Conservation (phyloP, 2,329 filamentous ascomycete genomes). For the Zasmidium cellare region DNA sequence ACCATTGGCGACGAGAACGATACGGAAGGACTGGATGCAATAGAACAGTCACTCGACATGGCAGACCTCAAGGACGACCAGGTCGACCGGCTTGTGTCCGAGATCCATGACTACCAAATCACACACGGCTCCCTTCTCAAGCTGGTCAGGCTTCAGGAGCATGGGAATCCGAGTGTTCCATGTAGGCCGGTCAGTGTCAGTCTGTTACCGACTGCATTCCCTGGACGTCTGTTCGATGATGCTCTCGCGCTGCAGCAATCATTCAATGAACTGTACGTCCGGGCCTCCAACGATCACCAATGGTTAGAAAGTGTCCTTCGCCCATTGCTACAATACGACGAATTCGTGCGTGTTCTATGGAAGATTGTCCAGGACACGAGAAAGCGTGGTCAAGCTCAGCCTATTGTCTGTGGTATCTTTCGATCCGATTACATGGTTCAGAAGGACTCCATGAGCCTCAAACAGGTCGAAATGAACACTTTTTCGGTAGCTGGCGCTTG, state of each 20-base stretch:
- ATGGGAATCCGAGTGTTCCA: constrained; percentile 24
- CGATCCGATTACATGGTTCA: constrained; percentile 51
- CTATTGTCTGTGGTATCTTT: constrained; percentile 40
- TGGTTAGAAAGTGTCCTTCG: constrained; percentile 38
- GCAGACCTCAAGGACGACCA: constrained; percentile 8
- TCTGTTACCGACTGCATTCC: constrained; percentile 39
- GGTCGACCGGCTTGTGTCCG: constrained; percentile 25
- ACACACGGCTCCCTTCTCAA: constrained; percentile 45
- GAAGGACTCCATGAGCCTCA: constrained; percentile 28
- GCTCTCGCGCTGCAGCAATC: constrained; percentile 60
- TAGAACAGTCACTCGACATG: too few species aligned
- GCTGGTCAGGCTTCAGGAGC: constrained; percentile 28
- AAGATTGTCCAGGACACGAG: constrained; percentile 37
- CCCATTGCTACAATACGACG: constrained; percentile 36
- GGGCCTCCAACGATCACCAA: constrained; percentile 46
- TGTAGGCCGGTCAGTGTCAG: constrained; percentile 37
- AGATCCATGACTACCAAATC: constrained; percentile 45
- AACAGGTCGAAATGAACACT: constrained; percentile 51
- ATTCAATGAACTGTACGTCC: constrained; percentile 56
- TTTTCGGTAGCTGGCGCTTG: constrained; percentile 44
- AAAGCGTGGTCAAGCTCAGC: constrained; percentile 33
- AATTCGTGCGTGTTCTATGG: constrained; percentile 41
- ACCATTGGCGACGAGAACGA: too few species aligned
- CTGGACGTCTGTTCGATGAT: constrained; percentile 37
- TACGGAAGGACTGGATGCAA: too few species aligned